These are phyloP conservation scores for Salisapilia sapeloensis DNA, from an alignment of 352 stramenopile genomes.

Conservation along the genomic window DNA sequence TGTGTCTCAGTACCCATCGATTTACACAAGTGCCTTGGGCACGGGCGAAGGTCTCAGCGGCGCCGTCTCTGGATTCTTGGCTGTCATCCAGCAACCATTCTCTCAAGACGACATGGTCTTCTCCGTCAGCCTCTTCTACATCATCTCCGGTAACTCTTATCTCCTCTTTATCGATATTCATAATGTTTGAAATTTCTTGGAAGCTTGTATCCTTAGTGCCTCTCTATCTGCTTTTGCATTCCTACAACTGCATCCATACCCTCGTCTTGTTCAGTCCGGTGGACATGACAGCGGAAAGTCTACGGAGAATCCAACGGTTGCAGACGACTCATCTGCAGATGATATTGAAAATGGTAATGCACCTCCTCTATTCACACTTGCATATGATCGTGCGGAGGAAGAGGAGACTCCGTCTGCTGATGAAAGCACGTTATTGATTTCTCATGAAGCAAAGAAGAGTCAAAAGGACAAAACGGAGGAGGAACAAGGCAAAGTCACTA, in stretches of 20 bases:
- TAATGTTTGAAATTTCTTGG: too few relatives aligned
- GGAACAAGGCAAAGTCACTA: background rate
- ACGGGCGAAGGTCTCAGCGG: conserved; percentile 52
- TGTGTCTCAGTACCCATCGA: conserved; percentile 32
- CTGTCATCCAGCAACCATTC: conserved; percentile 37
- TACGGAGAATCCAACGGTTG: too few relatives aligned
- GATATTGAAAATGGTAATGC: too few relatives aligned
- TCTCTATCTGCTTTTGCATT: conserved; percentile 35
- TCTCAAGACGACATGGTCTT: conserved; percentile 19
- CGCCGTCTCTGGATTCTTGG: conserved; percentile 32
- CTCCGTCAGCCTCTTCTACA: conserved; percentile 36
- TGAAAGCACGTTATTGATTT: too few relatives aligned
- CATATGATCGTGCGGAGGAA: conserved; percentile 7
- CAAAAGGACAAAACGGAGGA: background rate
- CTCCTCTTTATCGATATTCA: conserved; percentile 15
- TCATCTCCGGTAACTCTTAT: conserved; percentile 24
- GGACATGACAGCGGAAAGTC: too few relatives aligned
- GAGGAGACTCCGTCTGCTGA: too few relatives aligned
- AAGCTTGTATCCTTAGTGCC: too few relatives aligned
- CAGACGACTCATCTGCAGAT: too few relatives aligned
- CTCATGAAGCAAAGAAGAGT: too few relatives aligned
- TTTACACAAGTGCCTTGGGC: conserved; percentile 45
- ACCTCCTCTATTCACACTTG: too few relatives aligned
- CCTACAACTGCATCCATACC: conserved; percentile 25
- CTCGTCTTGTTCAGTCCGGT: conserved; percentile 3